phyloP scores from a whole-genome alignment of 2,329 filamentous ascomycete species.

The Nigrospora oryzae region DNA sequence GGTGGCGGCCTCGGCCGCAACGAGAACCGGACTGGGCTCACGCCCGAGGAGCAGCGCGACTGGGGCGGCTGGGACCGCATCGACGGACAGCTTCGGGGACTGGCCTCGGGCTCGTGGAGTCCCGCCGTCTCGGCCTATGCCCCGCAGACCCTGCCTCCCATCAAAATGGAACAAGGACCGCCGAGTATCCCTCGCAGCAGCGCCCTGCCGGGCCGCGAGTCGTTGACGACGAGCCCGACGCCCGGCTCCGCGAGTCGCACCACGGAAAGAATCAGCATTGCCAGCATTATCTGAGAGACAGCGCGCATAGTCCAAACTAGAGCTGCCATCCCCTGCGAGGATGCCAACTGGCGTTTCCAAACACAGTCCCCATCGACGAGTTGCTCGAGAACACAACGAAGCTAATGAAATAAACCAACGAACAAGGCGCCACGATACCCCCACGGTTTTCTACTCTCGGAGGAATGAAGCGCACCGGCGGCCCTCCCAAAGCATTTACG shows the following conservation, averaged over 20 bases:
- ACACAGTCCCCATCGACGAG: too few species aligned
- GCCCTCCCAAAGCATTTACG: too few species aligned
- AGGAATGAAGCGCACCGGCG: too few species aligned
- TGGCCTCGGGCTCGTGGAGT: constrained; percentile 26
- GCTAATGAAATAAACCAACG: too few species aligned
- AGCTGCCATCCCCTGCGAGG: too few species aligned
- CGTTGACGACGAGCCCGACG: constrained; percentile 19
- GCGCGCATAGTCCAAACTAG: too few species aligned
- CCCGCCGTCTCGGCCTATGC: constrained; percentile 14
- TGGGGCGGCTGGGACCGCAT: constrained; percentile 79
- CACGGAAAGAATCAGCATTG: constrained; percentile 36
- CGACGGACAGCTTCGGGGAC: constrained; percentile 50
- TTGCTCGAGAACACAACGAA: too few species aligned
- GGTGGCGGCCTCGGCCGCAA: constrained; percentile 32
- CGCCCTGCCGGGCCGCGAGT: constrained; percentile 3
- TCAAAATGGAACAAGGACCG: constrained; percentile 20
- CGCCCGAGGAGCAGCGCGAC: constrained; percentile 49
- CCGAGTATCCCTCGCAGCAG: constrained; percentile 12
- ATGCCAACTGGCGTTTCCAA: too few species aligned
- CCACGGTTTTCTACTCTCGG: too few species aligned
- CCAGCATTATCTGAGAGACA: constrained; percentile 28
- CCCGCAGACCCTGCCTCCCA: constrained; percentile 19
- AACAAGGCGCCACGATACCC: too few species aligned
- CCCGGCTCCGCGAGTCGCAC: constrained; percentile 23
- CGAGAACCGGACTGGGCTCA: constrained; percentile 43